phyloP scores from a whole-genome alignment of 192 early-diverging fungal species.

The Gigaspora rosea region DNA sequence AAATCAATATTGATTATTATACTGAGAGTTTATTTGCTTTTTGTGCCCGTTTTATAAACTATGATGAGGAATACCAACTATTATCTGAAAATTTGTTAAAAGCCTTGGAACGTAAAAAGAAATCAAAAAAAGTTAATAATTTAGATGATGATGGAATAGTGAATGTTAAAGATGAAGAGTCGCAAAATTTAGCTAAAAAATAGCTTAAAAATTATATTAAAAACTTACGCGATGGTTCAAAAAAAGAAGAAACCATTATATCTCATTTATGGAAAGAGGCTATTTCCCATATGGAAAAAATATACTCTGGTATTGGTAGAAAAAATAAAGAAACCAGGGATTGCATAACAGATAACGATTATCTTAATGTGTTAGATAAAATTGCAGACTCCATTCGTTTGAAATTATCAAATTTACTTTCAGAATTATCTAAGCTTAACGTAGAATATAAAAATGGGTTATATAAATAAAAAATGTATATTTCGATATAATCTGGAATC shows the following conservation, averaged over 20 bases:
- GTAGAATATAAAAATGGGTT: constrained; percentile 8
- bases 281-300: background rate
- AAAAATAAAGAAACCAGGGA: background rate
- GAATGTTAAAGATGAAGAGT: background rate
- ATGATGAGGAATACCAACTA: background rate
- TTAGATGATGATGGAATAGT: too few relatives aligned
- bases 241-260: constrained; percentile 15
- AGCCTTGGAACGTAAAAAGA: too few relatives aligned
- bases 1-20: constrained; percentile 21
- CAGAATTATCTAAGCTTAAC: background rate
- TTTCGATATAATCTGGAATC: background rate
- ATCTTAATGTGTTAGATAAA: constrained; percentile 13
- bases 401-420: constrained; percentile 16
- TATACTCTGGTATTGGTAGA: constrained; percentile 4
- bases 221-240: constrained; percentile 8
- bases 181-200: background rate
- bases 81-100: background rate
- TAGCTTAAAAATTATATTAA: constrained; percentile 11
- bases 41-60: constrained; percentile 13
- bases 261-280: constrained; percentile 21
- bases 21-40: too few relatives aligned
- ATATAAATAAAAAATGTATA: background rate
- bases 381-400: constrained; percentile 15
- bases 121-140: too few relatives aligned
- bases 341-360: background rate